Evolutionary conservation across 805 yeast genomes (phyloP), one percentile per base, ranked within the genome.

Genomic region (Crinitomyces ghanaensis): DNA sequence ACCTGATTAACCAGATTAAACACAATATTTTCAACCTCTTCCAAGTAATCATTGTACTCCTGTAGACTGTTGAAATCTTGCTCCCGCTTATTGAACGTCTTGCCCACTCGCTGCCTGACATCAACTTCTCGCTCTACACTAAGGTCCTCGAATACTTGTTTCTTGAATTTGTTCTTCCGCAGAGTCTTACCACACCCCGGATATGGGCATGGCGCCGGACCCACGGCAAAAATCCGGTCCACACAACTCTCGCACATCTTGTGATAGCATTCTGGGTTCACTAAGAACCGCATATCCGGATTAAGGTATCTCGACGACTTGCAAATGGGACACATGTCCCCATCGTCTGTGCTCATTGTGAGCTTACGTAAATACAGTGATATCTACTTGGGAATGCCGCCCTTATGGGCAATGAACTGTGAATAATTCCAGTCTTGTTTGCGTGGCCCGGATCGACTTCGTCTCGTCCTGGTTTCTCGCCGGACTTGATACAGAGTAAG

Each of bases 161-260:
- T 69, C 61, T 91, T 93, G 64, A 91, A 91, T 59, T 74, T 74
- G 57, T 83, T 83, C 65, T 81, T 82, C 45, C 98, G 65, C 41
- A 91, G 62, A 7, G 77, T 82, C 62, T 79, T 83, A 37, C 77
- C 85, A 62, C 99, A 91, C 33, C 77, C 75, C 3, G 85, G 80
- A 54, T 86, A 88, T 1, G 98, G 98, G 54, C 99, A 91, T 14
- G 86, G 91, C 0, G 95, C 91, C 0, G 98, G 98, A 3, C 99
- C 99, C 32, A 80, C 62, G 5, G 94, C 74, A 53, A 82, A 91
- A 34, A 91, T 86, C 43, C 98, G 70, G 56, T 91, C 97, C 27
- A 88, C 97, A 60, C 98, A 91, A 2, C 93, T 75, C 39, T 58
- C 96, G 60, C 99, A 91, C 56, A 91, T 88, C 64, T 84, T 88